Percentiles rank a stretch among this genome's conserved stretches.
phyloP scores from a whole-genome alignment of 176 grass and related monocot species.

The Avena eriantha region DNA sequence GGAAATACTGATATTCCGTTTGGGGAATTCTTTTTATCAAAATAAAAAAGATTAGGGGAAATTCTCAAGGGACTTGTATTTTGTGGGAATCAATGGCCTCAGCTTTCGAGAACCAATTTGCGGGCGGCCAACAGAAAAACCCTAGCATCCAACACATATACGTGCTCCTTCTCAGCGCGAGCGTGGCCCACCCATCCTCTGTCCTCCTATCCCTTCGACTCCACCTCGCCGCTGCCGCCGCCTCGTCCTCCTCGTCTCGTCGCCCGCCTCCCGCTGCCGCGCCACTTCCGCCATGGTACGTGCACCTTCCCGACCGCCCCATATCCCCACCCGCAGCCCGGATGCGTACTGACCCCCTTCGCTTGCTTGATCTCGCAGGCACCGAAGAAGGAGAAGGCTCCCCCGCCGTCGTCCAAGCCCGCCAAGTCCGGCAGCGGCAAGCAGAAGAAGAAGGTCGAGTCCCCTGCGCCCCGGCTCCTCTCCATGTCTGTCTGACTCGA shows the following conservation, averaged over 20 bases:
- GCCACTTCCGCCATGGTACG: conserved; percentile 13
- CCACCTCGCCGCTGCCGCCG: not conserved
- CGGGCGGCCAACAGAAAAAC: not conserved
- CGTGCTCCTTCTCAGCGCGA: not conserved
- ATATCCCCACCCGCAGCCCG: not conserved
- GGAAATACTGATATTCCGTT: no score
- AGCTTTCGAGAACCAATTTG: not conserved
- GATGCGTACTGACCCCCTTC: not conserved
- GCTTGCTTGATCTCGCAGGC: conserved; percentile 31
- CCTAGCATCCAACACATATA: conserved; percentile 47
- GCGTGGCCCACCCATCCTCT: not conserved
- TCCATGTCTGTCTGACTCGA: no score
- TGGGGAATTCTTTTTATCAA: no score
- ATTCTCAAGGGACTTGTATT: no score
- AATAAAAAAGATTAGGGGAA: no score
- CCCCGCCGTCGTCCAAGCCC: conserved; percentile 60
- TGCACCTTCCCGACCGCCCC: not conserved
- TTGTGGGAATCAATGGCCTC: no score
- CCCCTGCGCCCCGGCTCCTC: not conserved
- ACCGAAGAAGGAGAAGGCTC: conserved; percentile 65
- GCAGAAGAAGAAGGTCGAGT: conserved; percentile 62
- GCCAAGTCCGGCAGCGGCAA: conserved; percentile 62
- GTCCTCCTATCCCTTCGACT: not conserved
- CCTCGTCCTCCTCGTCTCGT: not conserved
- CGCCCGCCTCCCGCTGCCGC: not conserved